A percentile compares a stretch with the other conserved stretches of the same genome.
Conservation (phyloP, 768 basidiomycete genomes). For the Paxillus ammoniavirescens region DNA sequence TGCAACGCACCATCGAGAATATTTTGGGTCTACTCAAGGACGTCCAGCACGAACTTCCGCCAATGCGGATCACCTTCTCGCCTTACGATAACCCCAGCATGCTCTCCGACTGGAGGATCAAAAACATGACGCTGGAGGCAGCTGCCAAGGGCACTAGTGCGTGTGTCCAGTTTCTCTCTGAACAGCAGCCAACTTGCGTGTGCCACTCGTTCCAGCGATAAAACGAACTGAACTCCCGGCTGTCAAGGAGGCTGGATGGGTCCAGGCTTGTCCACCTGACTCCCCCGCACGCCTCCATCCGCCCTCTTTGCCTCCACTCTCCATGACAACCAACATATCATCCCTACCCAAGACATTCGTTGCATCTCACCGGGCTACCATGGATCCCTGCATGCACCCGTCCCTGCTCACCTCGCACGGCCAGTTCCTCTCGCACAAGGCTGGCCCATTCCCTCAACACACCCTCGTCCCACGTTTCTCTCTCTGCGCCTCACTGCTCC, state of each 20-base stretch:
- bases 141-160: conserved; percentile 28
- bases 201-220: conserved; percentile 22
- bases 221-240: conserved; percentile 33
- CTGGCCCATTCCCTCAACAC: conserved; percentile 44
- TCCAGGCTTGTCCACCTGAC: conserved; percentile 16
- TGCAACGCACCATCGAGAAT: conserved; percentile 3
- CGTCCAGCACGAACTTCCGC: conserved; percentile 29
- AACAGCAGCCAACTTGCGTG: neutral
- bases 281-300: conserved; percentile 29
- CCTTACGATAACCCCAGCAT: conserved; percentile 29
- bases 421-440: conserved; percentile 47
- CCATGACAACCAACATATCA: neutral
- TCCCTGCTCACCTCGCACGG: conserved; percentile 42
- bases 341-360: conserved; percentile 31
- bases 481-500: conserved; percentile 46
- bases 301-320: conserved; percentile 25
- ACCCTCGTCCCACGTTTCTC: conserved; percentile 52
- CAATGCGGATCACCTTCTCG: conserved; percentile 30
- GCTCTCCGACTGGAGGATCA: conserved; percentile 25
- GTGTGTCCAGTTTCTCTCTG: neutral
- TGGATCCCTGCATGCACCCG: conserved; percentile 40
- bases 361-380: conserved; percentile 32
- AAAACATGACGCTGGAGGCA: conserved; percentile 23
- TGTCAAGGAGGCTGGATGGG: conserved; percentile 25
- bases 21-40: conserved; percentile 26